phyloP scores from a whole-genome alignment of 345 rosid species.

The Gossypium arboreum region DNA sequence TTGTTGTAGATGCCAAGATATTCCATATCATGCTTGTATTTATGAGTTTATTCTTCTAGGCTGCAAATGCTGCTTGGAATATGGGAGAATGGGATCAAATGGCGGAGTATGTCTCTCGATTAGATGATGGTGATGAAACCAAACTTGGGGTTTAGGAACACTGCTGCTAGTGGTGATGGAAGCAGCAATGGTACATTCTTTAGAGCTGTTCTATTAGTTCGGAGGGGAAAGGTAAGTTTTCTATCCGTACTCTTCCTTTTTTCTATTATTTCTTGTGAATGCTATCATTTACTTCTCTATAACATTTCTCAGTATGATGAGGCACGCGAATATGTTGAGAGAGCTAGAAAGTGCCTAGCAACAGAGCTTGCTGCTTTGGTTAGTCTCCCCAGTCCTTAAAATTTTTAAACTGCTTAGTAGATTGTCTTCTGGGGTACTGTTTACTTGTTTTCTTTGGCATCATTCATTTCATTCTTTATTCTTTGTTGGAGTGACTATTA shows the following conservation, averaged over 20 bases:
- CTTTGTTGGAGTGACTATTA: not conserved
- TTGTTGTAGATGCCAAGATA: slow-evolving; percentile 15
- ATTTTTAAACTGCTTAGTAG: not conserved
- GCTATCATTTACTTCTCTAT: slow-evolving; percentile 5
- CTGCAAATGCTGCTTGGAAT: slow-evolving; percentile 97
- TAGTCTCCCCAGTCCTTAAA: slow-evolving; percentile 25
- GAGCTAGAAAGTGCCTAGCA: slow-evolving; percentile 94
- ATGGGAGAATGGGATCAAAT: slow-evolving; percentile 99
- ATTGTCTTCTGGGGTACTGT: not conserved
- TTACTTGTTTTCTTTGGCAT: not conserved
- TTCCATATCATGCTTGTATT: slow-evolving; percentile 13
- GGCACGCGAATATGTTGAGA: slow-evolving; percentile 90
- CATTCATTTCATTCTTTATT: not conserved
- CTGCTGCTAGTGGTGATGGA: slow-evolving; percentile 87
- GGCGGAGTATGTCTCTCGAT: slow-evolving; percentile 92
- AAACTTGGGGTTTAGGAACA: slow-evolving; percentile 78
- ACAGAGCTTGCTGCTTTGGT: slow-evolving; percentile 99
- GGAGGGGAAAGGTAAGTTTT: slow-evolving; percentile 60
- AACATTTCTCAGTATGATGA: slow-evolving; percentile 64
- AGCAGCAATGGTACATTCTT: slow-evolving; percentile 93
- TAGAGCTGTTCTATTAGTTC: slow-evolving; percentile 89
- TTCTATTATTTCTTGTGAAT: not conserved
- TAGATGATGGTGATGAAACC: slow-evolving; percentile 95
- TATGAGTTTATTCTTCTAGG: slow-evolving; percentile 39
- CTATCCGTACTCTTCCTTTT: not conserved